Base-by-base conservation (phyloP, 441 rosid genomes). In the Rhodomyrtus psidioides region DNA sequence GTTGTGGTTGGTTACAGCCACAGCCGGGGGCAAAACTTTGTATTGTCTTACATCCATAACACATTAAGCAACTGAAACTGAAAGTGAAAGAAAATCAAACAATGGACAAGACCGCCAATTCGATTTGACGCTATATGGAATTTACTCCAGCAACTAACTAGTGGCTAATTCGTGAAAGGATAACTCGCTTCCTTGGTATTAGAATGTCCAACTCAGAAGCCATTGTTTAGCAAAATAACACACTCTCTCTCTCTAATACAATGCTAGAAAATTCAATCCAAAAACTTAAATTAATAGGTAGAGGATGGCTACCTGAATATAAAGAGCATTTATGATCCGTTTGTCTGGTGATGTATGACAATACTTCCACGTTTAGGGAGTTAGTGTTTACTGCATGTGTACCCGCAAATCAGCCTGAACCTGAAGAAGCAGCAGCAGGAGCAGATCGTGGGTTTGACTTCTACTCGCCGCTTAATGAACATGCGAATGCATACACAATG, bases 391-490 rank as follows among this genome's bases (percentile, higher is more conserved):
- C 49, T 70, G 6, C 49, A 21, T 3, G 79, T 10, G n/a, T 9
- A 34, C 39, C 2, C 12, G 49, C n/a, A 21, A 1, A 4, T 12
- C n/a, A 12, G 79, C 51, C 79, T 39, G 79, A 70, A 39, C 49
- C n/a, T 12, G 46, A 39, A 10, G 51, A 49, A 39, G 23, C 53
- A 51, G 53, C 53, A 46, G 12, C 51, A 46, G 51, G 10, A 46
- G 76, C 76, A 34, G 76, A 26, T 21, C 79, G 79, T 21, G 79
- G 79, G 51, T 70, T 70, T 39, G 79, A 70, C 79, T 70, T 70
- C 16, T 34, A 21, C 49, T 10, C 49, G 1, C 49, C 16, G 79
- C n/a, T 10, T 42, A 1, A 70, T 21, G 49, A 70, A 39, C 51
- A 70, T 39, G 51, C 49, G 39, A 70, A 12, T 70, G 79, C 49